Percentiles rank a stretch among this genome's conserved stretches.
phyloP scores from a whole-genome alignment of 805 yeast genomes.

The Schwanniomyces occidentalis region DNA sequence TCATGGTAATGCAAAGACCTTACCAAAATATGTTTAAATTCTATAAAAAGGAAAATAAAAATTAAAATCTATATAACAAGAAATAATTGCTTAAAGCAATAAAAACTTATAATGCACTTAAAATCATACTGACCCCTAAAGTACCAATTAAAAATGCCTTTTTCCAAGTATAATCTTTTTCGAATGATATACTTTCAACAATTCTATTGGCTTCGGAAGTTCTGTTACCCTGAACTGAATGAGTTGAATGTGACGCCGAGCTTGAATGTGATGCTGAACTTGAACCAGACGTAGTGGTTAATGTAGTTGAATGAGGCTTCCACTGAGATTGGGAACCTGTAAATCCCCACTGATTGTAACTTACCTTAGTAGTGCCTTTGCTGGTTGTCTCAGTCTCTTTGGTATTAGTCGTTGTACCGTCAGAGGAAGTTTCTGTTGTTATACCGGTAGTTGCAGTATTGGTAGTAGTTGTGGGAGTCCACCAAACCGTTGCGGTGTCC shows the following conservation, averaged over 20 bases:
- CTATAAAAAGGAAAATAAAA: too few relatives aligned
- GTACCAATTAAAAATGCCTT: constrained; percentile 13
- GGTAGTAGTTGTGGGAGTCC: constrained; percentile 10
- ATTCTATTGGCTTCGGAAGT: constrained; percentile 18
- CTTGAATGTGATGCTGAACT: constrained; percentile 14
- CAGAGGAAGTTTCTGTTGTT: constrained; percentile 9
- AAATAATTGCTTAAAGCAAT: too few relatives aligned
- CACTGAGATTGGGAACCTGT: constrained; percentile 40
- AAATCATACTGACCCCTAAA: constrained; percentile 15
- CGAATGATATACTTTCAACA: constrained; percentile 1
- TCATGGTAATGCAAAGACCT: too few relatives aligned
- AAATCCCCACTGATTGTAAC: constrained; percentile 44
- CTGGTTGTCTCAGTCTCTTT: constrained; percentile 11
- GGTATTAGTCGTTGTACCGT: constrained; percentile 11
- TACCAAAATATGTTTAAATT: too few relatives aligned
- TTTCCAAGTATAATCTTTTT: constrained; percentile 14
- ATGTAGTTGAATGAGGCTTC: constrained; percentile 18
- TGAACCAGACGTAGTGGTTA: constrained; percentile 7
- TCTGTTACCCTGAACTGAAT: constrained; percentile 13
- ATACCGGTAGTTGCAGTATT: constrained; percentile 9
- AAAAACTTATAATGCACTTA: constrained; percentile 12
- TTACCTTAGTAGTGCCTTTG: constrained; percentile 11
- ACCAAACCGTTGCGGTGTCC: constrained; percentile 5
- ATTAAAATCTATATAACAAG: too few relatives aligned
- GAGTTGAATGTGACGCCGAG: not conserved